These are phyloP conservation scores for Syncephalastrum monosporum DNA, from an alignment of 371 early-diverging fungal species.

Conservation along the genomic window DNA sequence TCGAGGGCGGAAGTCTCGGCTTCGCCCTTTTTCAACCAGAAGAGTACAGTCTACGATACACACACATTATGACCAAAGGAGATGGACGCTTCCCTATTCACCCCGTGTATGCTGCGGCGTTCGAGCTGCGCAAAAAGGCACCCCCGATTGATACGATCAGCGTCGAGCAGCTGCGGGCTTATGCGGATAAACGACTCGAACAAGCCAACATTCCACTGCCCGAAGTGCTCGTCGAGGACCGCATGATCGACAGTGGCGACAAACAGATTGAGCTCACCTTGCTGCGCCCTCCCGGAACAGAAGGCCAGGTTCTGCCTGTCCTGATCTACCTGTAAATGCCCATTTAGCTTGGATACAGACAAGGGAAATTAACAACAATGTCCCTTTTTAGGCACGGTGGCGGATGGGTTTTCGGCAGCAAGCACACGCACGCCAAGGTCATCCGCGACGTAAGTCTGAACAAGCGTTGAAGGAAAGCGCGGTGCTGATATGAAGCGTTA, in stretches of 20 bases:
- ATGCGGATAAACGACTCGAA: background rate
- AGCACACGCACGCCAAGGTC: constrained; percentile 13
- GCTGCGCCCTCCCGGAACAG: constrained; percentile 17
- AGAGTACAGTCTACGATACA: too few species aligned
- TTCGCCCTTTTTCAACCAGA: too few species aligned
- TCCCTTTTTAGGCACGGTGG: constrained; percentile 18
- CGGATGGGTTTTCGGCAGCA: constrained; percentile 21
- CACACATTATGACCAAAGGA: too few species aligned
- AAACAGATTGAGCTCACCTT: constrained; percentile 1
- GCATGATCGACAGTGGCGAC: background rate
- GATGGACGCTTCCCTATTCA: constrained; percentile 8
- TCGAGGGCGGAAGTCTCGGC: too few species aligned
- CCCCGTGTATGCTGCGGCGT: constrained; percentile 11
- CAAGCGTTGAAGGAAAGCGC: background rate
- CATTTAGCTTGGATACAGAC: too few species aligned
- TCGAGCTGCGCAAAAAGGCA: constrained; percentile 4
- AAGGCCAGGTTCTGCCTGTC: constrained; percentile 13
- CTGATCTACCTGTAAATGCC: constrained; percentile 17
- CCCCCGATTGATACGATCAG: constrained; percentile 8
- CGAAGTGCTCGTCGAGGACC: constrained; percentile 8
- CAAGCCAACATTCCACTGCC: background rate
- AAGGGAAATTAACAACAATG: background rate
- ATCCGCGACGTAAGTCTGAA: constrained; percentile 15
- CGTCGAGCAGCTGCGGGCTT: constrained; percentile 5
- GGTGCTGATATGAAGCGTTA: background rate